Base-by-base conservation (phyloP, 495 filamentous ascomycete genomes). In the Xylaria venustula region DNA sequence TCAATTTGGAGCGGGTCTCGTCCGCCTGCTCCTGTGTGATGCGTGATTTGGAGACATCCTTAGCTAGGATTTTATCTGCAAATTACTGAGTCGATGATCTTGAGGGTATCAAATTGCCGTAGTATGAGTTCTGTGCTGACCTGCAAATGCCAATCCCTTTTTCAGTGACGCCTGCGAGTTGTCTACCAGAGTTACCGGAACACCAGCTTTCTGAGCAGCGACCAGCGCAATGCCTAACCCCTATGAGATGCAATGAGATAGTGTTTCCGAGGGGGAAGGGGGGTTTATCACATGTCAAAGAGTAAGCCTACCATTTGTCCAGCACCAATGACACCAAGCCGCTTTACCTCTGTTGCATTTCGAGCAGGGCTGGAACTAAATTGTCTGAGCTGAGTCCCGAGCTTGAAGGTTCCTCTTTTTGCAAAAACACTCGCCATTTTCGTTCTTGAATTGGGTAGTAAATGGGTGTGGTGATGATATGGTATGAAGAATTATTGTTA, bases 201-300 rank as follows among this genome's bases (percentile, higher is more conserved):
- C 84, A 63, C 85, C 73, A 26, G 92, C 93, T 77, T 83, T 92
- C 60, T 89, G 87, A 45, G 94, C 91, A 49, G 95, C 95, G 19
- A 98, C 94, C 25, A 99, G 83, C 14, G 94, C 95, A 71, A 99
- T 98, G 51, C 95, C 95, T 51, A 99, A 80, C 61, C 95, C 94
- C 94, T 98, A 65, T n/a, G 41, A 20, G 30, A 34, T 8, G 25
- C 45, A 12, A 32, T 59, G 32, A 61, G 62, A 53, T 62, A 22
- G 58, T 50, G 41, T 68, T 61, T 20, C 26, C 15, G 41, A 64
- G 12, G 28, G 30, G 47, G 26, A 12, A 44, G 17, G 26, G 32
- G n/a, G n/a, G n/a, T n/a, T n/a, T n/a, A 54, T 72, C 58, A 59
- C 64, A 65, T 65, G 60, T 53, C 62, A 64, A 42, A 37, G 37